Base-by-base conservation (phyloP, 2,329 filamentous ascomycete genomes). In the Scedosporium aurantiacum region DNA sequence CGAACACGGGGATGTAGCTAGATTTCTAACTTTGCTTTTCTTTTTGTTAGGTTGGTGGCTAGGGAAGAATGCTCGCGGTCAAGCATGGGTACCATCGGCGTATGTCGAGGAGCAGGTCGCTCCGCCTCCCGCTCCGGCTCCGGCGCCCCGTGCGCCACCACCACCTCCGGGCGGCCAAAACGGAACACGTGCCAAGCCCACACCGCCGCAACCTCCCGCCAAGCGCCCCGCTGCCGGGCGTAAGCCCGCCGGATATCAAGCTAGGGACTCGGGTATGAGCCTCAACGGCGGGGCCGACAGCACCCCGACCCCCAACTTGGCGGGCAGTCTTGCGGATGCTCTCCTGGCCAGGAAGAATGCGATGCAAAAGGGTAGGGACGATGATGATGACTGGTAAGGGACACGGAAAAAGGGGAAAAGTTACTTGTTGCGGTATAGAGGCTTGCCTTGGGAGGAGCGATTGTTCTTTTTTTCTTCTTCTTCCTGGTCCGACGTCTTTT, bases 81-180 rank as follows among this genome's bases (percentile, higher is more conserved):
- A 94, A 74, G 94, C 91, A 59, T 99, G 94, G 94, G 85, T 94
- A 2, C 94, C 94, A 0, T 89, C 92, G 21, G 91, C 93, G 21
- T 99, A 99, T 69, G 87, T 99, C 7, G 89, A 97, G 74, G 92
- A 97, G 74, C 82, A 89, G 70, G 82, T 84, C 4, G 81, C 84
- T 3, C 82, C 84, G 25, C 58, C 47, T 14, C n/a, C 41, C 23
- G 45, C 81, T 86, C 76, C 79, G 6, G 82, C 84, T 5, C 79
- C 84, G 27, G 80, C 82, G 55, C 82, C 85, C 3, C 78, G 82
- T 23, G 81, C 84, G 5, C 86, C 89, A 14, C 86, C 87, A 8
- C 84, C 88, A 1, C 84, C 87, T 1, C 81, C 86, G 2, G 72
- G 72, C 3, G 73, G 74, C 50, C 76, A 76, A 62, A 60, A 60